Base-by-base conservation (phyloP, 1,284 basidiomycete species). In the Phellopilus nigrolimitatus region DNA sequence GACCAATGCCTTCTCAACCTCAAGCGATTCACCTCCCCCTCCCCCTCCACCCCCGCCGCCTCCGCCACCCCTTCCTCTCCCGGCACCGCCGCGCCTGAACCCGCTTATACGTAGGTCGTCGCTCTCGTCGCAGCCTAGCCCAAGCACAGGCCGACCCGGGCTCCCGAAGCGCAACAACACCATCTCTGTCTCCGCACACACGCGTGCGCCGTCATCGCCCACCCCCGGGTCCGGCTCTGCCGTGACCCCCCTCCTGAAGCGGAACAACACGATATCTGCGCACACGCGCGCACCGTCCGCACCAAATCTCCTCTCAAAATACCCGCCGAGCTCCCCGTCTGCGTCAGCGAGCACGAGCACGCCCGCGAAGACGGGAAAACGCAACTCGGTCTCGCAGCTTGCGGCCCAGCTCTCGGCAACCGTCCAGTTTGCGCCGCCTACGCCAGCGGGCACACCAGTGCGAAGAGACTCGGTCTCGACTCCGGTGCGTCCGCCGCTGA, bases 331-430 rank as follows among this genome's bases (percentile, higher is more conserved):
- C n/a, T n/a, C 15, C 15, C 4, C 49, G 9, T 22, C 33, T 7
- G 34, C 34, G 12, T n/a, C 31, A 33, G 10, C 31, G 31, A 33
- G 4, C 7, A 19, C 15, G 21, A 43, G 17, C 31, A 40, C 2
- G 9, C 31, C 8, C n/a, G 21, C 19, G 13, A 3, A 27, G n/a
- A 42, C 15, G 36, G 36, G 5, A 34, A 34, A 34, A n/a, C 38
- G 13, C 36, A 19, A 28, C 6, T 51, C 49, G 5, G 49, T 51
- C 15, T 27, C 30, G 49, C 24, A 44, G 25, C 17, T 51, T 21
- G 49, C 49, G n/a, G 36, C 30, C 9, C 15, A 30, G n/a, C 25
- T 51, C 5, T 41, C 33, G 24, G 24, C 34, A 13, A 27, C 49
- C 5, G 21, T 51, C 15, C 41, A 51, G 33, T 46, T 41, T 8